A percentile compares a stretch with the other conserved stretches of the same genome.
Conservation (phyloP, 2,329 filamentous ascomycete genomes). For the Stachybotrys chartarum region DNA sequence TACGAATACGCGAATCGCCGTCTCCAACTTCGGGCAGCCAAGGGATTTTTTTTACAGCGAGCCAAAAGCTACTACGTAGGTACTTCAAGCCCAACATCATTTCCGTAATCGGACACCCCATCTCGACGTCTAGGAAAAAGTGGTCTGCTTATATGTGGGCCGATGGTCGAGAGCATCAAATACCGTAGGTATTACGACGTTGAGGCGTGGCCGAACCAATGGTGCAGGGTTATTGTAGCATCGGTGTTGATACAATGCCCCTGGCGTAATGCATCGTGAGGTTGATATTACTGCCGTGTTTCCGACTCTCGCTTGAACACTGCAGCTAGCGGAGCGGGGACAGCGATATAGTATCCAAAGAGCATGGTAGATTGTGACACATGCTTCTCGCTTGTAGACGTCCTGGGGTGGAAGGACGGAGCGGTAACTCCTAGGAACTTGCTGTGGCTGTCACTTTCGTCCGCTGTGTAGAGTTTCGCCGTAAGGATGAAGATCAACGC, state of each 20-base stretch:
- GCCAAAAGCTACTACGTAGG: neutral
- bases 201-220: neutral
- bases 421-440: neutral
- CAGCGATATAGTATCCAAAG: neutral
- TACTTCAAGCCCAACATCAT: neutral
- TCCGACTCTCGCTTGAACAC: neutral
- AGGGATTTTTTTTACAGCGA: neutral
- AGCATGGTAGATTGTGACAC: neutral
- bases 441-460: neutral
- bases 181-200: neutral
- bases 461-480: too few species aligned
- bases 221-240: neutral
- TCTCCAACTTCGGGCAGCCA: neutral
- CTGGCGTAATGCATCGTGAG: neutral
- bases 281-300: neutral
- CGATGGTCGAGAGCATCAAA: neutral
- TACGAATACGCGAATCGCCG: neutral
- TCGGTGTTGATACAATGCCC: neutral
- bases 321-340: neutral
- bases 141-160: neutral
- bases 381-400: neutral
- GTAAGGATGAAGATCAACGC: too few species aligned
- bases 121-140: neutral
- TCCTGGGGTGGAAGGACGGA: neutral
- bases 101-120: neutral